Percentiles rank a stretch among this genome's conserved stretches.
phyloP scores from a whole-genome alignment of 2,329 filamentous ascomycete species.

The Neofusicoccum cordaticola region DNA sequence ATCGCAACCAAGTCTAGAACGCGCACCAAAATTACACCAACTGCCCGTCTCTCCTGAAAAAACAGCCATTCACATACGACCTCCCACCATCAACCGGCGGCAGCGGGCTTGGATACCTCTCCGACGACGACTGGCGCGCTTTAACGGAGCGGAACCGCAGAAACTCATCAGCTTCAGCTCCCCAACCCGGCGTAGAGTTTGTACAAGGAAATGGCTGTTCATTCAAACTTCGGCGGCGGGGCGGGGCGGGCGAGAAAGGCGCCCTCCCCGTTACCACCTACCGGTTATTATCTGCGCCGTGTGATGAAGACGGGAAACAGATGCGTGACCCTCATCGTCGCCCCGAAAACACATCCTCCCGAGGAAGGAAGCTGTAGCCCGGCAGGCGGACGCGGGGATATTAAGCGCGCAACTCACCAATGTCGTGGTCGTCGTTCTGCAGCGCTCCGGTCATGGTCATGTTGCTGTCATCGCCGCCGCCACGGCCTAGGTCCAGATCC shows the following conservation, averaged over 20 bases:
- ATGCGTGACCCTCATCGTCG: neutral
- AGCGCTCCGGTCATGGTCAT: constrained; percentile 16
- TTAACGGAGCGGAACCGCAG: neutral
- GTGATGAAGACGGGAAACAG: neutral
- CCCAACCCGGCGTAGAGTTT: neutral
- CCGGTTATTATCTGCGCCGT: constrained; percentile 14
- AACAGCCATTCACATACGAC: constrained; percentile 17
- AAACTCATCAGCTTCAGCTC: constrained; percentile 6
- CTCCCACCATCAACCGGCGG: constrained; percentile 13
- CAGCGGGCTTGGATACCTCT: constrained; percentile 10
- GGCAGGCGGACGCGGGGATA: neutral
- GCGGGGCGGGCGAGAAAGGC: neutral
- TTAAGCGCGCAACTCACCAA: constrained; percentile 17
- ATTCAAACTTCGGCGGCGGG: neutral
- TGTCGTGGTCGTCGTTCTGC: constrained; percentile 13
- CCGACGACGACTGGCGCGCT: neutral
- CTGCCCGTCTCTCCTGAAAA: constrained; percentile 17
- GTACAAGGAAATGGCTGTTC: constrained; percentile 3
- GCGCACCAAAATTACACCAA: neutral
- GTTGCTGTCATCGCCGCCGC: neutral
- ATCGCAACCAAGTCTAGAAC: no score
- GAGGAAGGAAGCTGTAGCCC: neutral
- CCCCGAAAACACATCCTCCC: neutral
- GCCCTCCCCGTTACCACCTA: neutral
- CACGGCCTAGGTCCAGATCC: constrained; percentile 15